Evolutionary conservation across 1,284 basidiomycete genomes (phyloP).

Genomic region (Salmacisia buchloeana): DNA sequence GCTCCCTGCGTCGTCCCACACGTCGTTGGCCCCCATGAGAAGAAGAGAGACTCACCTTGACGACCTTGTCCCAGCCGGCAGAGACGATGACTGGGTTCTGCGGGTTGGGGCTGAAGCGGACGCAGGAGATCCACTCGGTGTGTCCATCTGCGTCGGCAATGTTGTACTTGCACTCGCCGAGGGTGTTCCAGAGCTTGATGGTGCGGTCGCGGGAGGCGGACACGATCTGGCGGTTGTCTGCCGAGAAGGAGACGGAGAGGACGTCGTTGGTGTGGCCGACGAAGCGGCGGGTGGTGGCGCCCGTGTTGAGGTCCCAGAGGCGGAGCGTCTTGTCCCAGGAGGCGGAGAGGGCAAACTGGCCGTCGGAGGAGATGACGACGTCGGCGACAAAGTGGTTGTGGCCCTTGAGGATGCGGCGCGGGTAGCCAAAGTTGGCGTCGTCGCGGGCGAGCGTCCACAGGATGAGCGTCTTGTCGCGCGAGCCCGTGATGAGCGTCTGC

Average conservation of each 20-base stretch:
- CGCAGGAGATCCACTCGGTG: conserved; percentile 80
- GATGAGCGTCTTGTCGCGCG: conserved; percentile 91
- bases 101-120: conserved; percentile 98
- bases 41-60: conserved; percentile 70
- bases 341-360: conserved; percentile 97
- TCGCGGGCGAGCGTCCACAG: conserved; percentile 98
- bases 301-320: conserved; percentile 68
- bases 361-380: conserved; percentile 81
- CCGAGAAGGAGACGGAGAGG: conserved; percentile 60
- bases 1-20: conserved; percentile 53
- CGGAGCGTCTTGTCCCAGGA: conserved; percentile 99
- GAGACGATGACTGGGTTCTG: conserved; percentile 98
- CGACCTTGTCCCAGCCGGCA: conserved; percentile 99
- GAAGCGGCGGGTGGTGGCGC: conserved; percentile 62
- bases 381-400: conserved; percentile 99
- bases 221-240: conserved; percentile 72
- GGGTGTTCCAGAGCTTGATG: conserved; percentile 99
- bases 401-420: conserved; percentile 90
- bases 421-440: conserved; percentile 57
- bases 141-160: conserved; percentile 90
- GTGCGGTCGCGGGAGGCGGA: conserved; percentile 90
- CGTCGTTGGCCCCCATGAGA: not conserved
- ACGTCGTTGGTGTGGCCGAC: conserved; percentile 98
- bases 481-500: conserved; percentile 84
- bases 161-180: conserved; percentile 99